Percentiles rank a stretch among this genome's conserved stretches.
phyloP scores from a whole-genome alignment of 163 green algal species.

The Prototheca wickerhamii region DNA sequence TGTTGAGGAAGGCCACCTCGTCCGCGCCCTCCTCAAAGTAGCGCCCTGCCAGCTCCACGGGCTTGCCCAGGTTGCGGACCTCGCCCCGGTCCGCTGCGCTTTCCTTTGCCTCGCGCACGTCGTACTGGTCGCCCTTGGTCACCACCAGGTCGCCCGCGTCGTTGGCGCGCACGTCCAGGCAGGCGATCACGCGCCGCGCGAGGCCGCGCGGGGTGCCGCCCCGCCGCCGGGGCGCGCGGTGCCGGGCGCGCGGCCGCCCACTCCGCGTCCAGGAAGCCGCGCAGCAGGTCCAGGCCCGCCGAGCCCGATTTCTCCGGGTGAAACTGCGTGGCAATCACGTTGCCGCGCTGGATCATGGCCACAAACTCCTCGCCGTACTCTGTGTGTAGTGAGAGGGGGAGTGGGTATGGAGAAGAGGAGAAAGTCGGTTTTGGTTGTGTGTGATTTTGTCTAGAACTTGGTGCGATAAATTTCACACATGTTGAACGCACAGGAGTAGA shows the following conservation, averaged over 20 bases:
- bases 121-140: slow-evolving; percentile 97
- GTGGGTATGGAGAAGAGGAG: not conserved
- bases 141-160: slow-evolving; percentile 91
- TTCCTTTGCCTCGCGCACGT: slow-evolving; percentile 91
- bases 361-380: slow-evolving; percentile 88
- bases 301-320: slow-evolving; percentile 95
- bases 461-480: not conserved
- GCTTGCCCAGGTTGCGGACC: slow-evolving; percentile 93
- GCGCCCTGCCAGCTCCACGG: slow-evolving; percentile 80
- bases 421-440: slow-evolving; percentile 3
- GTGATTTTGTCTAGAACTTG: not conserved
- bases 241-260: not conserved
- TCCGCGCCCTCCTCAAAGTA: slow-evolving; percentile 96
- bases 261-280: slow-evolving; percentile 62
- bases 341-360: slow-evolving; percentile 61
- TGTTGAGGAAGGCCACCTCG: slow-evolving; percentile 99
- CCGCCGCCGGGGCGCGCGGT: not conserved
- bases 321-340: slow-evolving; percentile 83
- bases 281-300: slow-evolving; percentile 69
- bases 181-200: slow-evolving; percentile 90
- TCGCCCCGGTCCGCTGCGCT: slow-evolving; percentile 27
- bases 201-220: slow-evolving; percentile 35
- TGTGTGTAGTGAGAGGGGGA: not conserved
- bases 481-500: too few species aligned
- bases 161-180: slow-evolving; percentile 93